These are phyloP conservation scores for Emericellopsis terricola DNA, from an alignment of 495 filamentous ascomycete genomes.

Conservation along the genomic window DNA sequence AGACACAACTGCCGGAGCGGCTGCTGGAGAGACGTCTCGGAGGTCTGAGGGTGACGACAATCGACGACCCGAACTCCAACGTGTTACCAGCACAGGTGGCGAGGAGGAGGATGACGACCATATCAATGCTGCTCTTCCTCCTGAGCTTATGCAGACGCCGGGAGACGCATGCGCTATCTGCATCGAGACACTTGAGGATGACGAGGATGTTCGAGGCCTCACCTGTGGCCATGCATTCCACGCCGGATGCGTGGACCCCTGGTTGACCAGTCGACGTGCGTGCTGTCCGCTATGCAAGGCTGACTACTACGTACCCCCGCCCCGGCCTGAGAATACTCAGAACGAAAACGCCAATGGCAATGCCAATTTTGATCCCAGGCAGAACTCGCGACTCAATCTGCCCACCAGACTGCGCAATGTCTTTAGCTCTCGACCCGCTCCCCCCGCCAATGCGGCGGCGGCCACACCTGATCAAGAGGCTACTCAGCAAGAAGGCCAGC, in stretches of 20 bases:
- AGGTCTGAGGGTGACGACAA: neutral
- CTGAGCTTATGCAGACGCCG: conserved; percentile 67
- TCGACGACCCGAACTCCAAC: conserved; percentile 1
- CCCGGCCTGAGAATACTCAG: conserved; percentile 28
- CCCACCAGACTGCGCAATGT: conserved; percentile 11
- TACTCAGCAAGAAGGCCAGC: no score
- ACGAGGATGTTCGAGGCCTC: conserved; percentile 86
- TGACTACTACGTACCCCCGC: conserved; percentile 87
- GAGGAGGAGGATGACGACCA: conserved; percentile 64
- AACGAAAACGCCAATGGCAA: conserved; percentile 10
- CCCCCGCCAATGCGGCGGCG: neutral
- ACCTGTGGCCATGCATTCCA: conserved; percentile 96
- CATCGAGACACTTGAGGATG: conserved; percentile 79
- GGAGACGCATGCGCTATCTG: conserved; percentile 96
- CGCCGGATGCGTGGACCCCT: conserved; percentile 82
- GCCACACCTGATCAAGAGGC: neutral
- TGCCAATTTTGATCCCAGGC: conserved; percentile 10
- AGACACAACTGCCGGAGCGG: neutral
- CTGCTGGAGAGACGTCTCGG: neutral
- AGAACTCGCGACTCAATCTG: conserved; percentile 22
- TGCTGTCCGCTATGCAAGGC: conserved; percentile 96
- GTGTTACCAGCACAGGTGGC: conserved; percentile 21
- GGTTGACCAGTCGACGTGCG: conserved; percentile 80
- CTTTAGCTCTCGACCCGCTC: conserved; percentile 3
- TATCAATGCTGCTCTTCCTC: conserved; percentile 63